Conservation (phyloP, 805 yeast species). For the Metschnikowia sp. region DNA sequence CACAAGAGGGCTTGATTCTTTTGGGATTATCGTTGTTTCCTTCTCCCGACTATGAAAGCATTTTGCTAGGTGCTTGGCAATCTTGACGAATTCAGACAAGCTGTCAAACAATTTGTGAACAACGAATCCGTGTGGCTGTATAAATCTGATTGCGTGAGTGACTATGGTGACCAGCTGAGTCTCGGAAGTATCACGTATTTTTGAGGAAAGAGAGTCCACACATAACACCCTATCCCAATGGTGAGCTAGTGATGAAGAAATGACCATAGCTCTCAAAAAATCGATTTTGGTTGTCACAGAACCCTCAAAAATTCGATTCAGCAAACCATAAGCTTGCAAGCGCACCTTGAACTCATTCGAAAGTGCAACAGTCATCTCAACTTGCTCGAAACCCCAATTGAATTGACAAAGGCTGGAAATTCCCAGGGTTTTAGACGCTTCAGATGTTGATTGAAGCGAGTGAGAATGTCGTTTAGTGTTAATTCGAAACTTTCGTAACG, state of each 20-base stretch:
- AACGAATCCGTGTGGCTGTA: slow-evolving; percentile 39
- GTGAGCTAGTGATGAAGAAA: slow-evolving; percentile 7
- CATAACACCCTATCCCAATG: slow-evolving; percentile 16
- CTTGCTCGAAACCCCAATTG: no score
- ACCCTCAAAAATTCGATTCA: background rate
- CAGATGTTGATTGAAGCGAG: no score
- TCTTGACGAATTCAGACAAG: slow-evolving; percentile 31
- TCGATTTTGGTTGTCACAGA: background rate
- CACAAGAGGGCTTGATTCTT: slow-evolving; percentile 24
- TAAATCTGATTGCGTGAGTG: slow-evolving; percentile 23
- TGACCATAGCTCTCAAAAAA: slow-evolving; percentile 12
- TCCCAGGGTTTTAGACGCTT: no score
- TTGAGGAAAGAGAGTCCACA: slow-evolving; percentile 9
- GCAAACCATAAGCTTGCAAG: slow-evolving; percentile 10
- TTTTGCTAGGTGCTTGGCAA: slow-evolving; percentile 31
- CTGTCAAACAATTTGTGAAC: slow-evolving; percentile 39
- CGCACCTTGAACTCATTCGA: slow-evolving; percentile 19
- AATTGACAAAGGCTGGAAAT: no score
- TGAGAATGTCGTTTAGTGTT: no score
- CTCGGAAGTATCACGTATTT: slow-evolving; percentile 4
- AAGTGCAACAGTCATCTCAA: background rate
- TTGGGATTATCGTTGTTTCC: slow-evolving; percentile 26
- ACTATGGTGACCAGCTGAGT: slow-evolving; percentile 14
- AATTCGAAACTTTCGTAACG: no score
- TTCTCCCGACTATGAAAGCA: slow-evolving; percentile 22